Conservation (phyloP, 2,329 filamentous ascomycete genomes). For the Endocalyx cinctus region DNA sequence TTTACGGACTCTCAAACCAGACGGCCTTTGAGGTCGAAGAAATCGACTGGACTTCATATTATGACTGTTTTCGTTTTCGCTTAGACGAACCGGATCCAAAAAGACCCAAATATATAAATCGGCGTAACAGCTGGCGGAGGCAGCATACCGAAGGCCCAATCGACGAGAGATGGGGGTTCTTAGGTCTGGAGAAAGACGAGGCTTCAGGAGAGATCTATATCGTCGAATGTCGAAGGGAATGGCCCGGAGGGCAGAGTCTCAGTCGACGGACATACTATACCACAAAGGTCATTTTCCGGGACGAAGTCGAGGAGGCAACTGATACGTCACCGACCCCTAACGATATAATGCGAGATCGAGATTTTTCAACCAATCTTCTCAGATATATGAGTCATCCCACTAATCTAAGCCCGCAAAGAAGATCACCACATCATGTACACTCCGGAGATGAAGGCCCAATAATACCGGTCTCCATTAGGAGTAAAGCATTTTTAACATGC, state of each 20-base stretch:
- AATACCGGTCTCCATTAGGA: conserved; percentile 42
- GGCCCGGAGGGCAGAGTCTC: conserved; percentile 47
- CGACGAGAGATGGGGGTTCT: conserved; percentile 70
- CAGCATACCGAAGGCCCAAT: conserved; percentile 66
- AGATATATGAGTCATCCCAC: neutral
- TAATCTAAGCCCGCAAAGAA: conserved; percentile 17
- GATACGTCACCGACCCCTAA: too few species aligned
- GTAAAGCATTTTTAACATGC: conserved; percentile 48
- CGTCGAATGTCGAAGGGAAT: conserved; percentile 66
- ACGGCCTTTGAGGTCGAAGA: conserved; percentile 58
- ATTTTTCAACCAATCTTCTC: neutral
- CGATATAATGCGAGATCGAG: neutral
- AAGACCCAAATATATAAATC: conserved; percentile 37
- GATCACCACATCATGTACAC: conserved; percentile 46
- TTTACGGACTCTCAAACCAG: conserved; percentile 68
- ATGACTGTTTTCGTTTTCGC: conserved; percentile 61
- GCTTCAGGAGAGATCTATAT: conserved; percentile 53
- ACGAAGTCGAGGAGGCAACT: conserved; percentile 5
- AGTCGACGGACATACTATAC: conserved; percentile 64
- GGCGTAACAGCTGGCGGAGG: conserved; percentile 56
- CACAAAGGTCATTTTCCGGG: conserved; percentile 43
- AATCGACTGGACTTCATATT: conserved; percentile 64
- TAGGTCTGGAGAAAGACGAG: conserved; percentile 60
- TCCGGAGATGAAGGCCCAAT: conserved; percentile 39
- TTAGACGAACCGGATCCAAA: conserved; percentile 39